These are phyloP conservation scores for Triglochin maritima DNA, from an alignment of 106 monocot genomes.

Conservation along the genomic window DNA sequence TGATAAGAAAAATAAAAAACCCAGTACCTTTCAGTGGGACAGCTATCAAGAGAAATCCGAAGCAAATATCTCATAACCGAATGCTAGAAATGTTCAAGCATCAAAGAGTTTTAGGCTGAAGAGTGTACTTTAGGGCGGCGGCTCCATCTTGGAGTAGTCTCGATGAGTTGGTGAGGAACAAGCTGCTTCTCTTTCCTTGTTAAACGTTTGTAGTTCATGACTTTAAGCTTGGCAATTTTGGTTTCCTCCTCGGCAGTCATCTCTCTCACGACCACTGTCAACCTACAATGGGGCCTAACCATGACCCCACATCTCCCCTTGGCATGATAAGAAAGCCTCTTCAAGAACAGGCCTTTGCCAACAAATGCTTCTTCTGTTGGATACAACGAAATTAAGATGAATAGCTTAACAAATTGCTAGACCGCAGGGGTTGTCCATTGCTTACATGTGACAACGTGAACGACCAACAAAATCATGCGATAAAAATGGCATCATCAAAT, in stretches of 20 bases:
- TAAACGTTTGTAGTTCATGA: conserved; percentile 88
- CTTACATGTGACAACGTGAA: no score
- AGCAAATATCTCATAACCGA: no score
- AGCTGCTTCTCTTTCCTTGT: conserved; percentile 72
- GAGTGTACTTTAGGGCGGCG: conserved; percentile 31
- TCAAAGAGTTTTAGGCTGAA: not conserved
- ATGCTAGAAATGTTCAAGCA: no score
- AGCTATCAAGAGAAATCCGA: no score
- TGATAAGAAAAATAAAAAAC: no score
- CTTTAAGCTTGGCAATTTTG: conserved; percentile 74
- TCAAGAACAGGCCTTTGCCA: conserved; percentile 75
- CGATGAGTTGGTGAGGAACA: conserved; percentile 90
- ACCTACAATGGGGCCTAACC: conserved; percentile 75
- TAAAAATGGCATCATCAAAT: no score
- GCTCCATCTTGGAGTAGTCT: conserved; percentile 70
- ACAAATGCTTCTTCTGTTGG: conserved; percentile 77
- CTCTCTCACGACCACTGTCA: conserved; percentile 90
- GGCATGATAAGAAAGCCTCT: conserved; percentile 84
- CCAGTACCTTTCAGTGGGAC: no score
- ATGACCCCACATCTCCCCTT: conserved; percentile 80
- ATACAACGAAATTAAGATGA: not conserved
- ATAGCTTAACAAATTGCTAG: no score
- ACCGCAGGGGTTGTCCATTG: no score
- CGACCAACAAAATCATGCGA: no score
- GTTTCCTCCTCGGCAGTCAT: conserved; percentile 85